Evolutionary conservation across 1,284 basidiomycete genomes (phyloP).

Genomic region (Limonomyces culmigenus): DNA sequence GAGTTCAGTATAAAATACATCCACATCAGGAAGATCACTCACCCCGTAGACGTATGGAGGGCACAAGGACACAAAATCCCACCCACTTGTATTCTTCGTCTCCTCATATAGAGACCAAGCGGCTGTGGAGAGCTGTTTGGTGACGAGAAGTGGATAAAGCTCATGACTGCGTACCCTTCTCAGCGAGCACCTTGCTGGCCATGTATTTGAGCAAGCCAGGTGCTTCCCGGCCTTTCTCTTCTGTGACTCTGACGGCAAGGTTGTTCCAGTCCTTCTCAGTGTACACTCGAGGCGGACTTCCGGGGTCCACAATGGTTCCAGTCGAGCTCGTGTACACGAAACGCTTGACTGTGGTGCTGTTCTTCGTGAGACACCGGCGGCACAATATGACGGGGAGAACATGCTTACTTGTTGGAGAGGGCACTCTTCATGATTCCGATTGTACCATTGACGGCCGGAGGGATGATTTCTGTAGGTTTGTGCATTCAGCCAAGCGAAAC

Average conservation of each 20-base stretch:
- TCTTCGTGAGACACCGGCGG: too few relatives aligned
- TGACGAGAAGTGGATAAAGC: background rate
- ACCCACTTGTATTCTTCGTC: too few relatives aligned
- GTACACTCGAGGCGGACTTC: slow-evolving; percentile 10
- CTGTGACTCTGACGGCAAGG: slow-evolving; percentile 30
- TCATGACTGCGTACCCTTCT: slow-evolving; percentile 27
- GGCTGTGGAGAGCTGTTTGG: too few relatives aligned
- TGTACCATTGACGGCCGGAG: slow-evolving; percentile 49
- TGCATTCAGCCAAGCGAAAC: slow-evolving; percentile 4
- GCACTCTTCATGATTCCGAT: slow-evolving; percentile 36
- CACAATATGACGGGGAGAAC: too few relatives aligned
- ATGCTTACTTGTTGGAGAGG: slow-evolving; percentile 23
- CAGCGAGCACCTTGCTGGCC: slow-evolving; percentile 55
- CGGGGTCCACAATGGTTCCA: slow-evolving; percentile 26
- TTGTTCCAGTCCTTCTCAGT: slow-evolving; percentile 52
- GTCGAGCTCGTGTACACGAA: slow-evolving; percentile 50
- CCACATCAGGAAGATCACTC: too few relatives aligned
- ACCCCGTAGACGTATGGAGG: slow-evolving; percentile 45
- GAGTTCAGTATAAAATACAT: too few relatives aligned
- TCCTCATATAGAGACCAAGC: too few relatives aligned
- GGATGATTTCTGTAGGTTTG: slow-evolving; percentile 12
- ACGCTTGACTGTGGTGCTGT: slow-evolving; percentile 32
- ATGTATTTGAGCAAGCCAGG: slow-evolving; percentile 27
- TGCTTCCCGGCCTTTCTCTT: slow-evolving; percentile 32
- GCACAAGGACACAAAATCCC: slow-evolving; percentile 38